Base-by-base conservation (phyloP, 148 eudicot species). In the Agrostemma githago region DNA sequence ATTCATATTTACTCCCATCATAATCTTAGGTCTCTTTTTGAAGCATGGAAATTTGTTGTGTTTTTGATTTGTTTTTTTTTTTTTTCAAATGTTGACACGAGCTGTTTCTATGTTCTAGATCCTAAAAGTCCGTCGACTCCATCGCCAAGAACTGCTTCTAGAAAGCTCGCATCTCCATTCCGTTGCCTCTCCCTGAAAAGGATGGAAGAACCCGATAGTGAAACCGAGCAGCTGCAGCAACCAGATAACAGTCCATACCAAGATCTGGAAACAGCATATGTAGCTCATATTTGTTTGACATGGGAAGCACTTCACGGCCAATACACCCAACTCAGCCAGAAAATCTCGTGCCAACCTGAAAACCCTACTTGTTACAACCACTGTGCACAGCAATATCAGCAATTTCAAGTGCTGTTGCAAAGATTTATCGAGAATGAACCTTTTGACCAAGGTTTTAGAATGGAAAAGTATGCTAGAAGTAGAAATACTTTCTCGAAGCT, bases 261-360 rank as follows among this genome's bases (percentile, higher is more conserved):
- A 62, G 94, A 95, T 83, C 88, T 95, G 10, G 99, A 95, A 83
- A 88, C 87, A 64, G 88, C 90, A 10, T 95, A 95, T 73, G 96
- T 90, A 40, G 93, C 92, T 82, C 98, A 94, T 57, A 64, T 90
- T 71, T 94, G 97, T 84, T 74, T 94, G 83, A 85, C 91, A 56
- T 94, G 99, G 99, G 99, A 95, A 84, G 96, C 90, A 41, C 96
- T 95, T 69, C 99, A 95, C 70, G 83, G 92, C 78, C 97, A 95
- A 42, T 92, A 92, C 83, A 87, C 94, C 5, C 93, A 82, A 73
- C 73, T 95, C 78, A 84, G 81, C 85, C 97, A 92, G 81, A 89
- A 85, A 78, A 89, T 94, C 62, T 87, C 92, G 39, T 84, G 84
- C 74, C 90, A 86, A 72, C 90, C 89, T 42, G 93, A 90, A 60